phyloP scores from a whole-genome alignment of 2,329 filamentous ascomycete species.

The Septoria petroselini region DNA sequence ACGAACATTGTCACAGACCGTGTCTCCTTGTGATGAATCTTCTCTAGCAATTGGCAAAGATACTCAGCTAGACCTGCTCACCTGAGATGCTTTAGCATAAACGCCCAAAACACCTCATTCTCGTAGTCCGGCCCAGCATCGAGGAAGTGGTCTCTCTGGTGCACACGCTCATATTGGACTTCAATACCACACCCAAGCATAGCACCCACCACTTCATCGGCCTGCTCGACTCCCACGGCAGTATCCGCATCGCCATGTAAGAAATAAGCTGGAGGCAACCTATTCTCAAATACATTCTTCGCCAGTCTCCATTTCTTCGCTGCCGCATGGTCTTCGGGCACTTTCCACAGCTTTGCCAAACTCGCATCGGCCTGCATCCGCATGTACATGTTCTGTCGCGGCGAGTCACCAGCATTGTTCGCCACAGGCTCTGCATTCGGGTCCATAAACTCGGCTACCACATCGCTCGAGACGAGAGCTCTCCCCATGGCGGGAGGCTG shows the following conservation, averaged over 20 bases:
- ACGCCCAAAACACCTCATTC: conserved; percentile 32
- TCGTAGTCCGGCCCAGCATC: conserved; percentile 28
- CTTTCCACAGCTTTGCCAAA: conserved; percentile 28
- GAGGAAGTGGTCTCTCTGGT: conserved; percentile 32
- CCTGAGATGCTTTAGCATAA: conserved; percentile 32
- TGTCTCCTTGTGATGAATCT: too few relatives aligned
- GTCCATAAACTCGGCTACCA: conserved; percentile 27
- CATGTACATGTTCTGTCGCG: conserved; percentile 29
- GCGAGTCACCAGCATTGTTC: conserved; percentile 22
- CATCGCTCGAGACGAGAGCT: conserved; percentile 16
- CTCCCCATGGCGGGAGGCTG: conserved; percentile 29
- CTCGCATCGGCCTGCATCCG: conserved; percentile 33
- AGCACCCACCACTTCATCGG: conserved; percentile 34
- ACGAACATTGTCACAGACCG: too few relatives aligned
- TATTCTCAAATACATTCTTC: conserved; percentile 27
- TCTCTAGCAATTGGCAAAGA: too few relatives aligned
- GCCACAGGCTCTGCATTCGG: conserved; percentile 27
- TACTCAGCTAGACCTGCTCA: neutral
- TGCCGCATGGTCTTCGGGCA: conserved; percentile 20
- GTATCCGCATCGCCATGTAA: conserved; percentile 32
- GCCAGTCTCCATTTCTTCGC: conserved; percentile 30
- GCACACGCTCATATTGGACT: conserved; percentile 30
- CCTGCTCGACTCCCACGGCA: conserved; percentile 34
- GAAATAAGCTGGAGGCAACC: conserved; percentile 32
- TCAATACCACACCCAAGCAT: conserved; percentile 30